These are phyloP conservation scores for Silene coronaria DNA, from an alignment of 179 eudicot species.

Conservation along the genomic window DNA sequence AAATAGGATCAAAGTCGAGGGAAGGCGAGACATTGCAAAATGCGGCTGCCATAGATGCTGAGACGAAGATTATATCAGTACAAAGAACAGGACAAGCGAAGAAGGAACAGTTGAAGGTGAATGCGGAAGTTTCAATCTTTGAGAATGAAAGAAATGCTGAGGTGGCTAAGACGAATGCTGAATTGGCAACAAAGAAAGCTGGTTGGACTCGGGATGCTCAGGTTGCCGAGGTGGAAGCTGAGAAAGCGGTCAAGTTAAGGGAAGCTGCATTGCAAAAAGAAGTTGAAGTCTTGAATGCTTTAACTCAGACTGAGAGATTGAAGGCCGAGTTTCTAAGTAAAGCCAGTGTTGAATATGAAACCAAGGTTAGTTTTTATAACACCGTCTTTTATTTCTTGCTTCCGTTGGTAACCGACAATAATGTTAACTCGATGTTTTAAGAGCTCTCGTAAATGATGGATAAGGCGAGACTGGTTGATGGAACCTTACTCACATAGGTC, in stretches of 20 bases:
- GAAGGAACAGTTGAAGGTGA: conserved; percentile 31
- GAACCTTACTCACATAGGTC: no score
- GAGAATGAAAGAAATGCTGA: conserved; percentile 35
- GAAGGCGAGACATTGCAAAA: conserved; percentile 35
- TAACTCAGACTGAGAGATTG: conserved; percentile 37
- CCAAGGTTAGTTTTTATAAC: conserved; percentile 1
- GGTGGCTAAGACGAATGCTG: conserved; percentile 36
- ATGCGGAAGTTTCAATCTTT: conserved; percentile 30
- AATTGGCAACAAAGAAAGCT: conserved; percentile 31
- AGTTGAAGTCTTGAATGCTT: conserved; percentile 35
- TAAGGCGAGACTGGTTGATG: no score
- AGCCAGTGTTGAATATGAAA: conserved; percentile 41
- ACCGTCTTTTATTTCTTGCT: no score
- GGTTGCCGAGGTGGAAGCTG: conserved; percentile 37
- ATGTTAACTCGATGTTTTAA: no score
- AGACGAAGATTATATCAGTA: conserved; percentile 29
- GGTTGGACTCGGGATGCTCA: conserved; percentile 32
- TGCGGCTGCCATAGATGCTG: conserved; percentile 33
- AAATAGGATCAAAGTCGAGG: conserved; percentile 31
- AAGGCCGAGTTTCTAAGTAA: conserved; percentile 35
- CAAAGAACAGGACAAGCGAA: conserved; percentile 24
- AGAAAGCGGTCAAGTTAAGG: conserved; percentile 32
- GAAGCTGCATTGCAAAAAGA: conserved; percentile 37
- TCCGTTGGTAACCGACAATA: no score
- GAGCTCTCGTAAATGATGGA: no score